Conservation (phyloP, 1,284 basidiomycete genomes). For the Golubevia sp. region DNA sequence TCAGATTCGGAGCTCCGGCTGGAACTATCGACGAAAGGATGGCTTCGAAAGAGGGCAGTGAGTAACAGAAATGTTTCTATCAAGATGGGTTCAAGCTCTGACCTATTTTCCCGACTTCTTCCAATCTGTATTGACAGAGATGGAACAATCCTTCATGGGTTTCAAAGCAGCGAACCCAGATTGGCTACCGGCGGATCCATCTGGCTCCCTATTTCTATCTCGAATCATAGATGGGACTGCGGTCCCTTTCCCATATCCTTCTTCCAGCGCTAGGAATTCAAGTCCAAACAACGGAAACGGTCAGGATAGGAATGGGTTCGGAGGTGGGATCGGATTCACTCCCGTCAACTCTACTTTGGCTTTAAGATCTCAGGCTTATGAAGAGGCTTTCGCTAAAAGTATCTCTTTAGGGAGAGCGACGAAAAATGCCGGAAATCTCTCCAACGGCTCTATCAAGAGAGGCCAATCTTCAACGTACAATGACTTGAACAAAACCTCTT, state of each 20-base stretch:
- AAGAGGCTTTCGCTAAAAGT: constrained; percentile 11
- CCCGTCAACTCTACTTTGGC: constrained; percentile 17
- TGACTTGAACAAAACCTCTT: not conserved
- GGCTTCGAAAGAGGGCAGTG: constrained; percentile 78
- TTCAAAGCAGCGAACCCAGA: constrained; percentile 91
- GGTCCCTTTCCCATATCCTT: constrained; percentile 3
- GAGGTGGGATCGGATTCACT: constrained; percentile 2
- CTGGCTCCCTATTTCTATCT: constrained; percentile 80
- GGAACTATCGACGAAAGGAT: constrained; percentile 72
- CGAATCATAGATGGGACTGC: constrained; percentile 73
- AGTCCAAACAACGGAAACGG: not conserved
- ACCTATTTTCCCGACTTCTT: too few relatives aligned
- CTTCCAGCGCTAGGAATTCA: constrained; percentile 3
- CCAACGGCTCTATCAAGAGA: not conserved
- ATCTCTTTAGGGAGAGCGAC: not conserved
- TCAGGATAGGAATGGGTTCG: constrained; percentile 1
- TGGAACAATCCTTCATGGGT: constrained; percentile 96
- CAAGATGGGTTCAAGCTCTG: constrained; percentile 18
- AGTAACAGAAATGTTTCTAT: constrained; percentile 7
- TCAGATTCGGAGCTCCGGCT: constrained; percentile 81
- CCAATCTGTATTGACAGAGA: too few relatives aligned
- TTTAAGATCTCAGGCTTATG: constrained; percentile 13
- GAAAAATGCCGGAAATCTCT: not conserved
- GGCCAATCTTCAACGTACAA: not conserved
- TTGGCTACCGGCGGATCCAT: constrained; percentile 86